phyloP scores from a whole-genome alignment of 1,139 yeast genomes.

The Protomyces arabidopsidicola region DNA sequence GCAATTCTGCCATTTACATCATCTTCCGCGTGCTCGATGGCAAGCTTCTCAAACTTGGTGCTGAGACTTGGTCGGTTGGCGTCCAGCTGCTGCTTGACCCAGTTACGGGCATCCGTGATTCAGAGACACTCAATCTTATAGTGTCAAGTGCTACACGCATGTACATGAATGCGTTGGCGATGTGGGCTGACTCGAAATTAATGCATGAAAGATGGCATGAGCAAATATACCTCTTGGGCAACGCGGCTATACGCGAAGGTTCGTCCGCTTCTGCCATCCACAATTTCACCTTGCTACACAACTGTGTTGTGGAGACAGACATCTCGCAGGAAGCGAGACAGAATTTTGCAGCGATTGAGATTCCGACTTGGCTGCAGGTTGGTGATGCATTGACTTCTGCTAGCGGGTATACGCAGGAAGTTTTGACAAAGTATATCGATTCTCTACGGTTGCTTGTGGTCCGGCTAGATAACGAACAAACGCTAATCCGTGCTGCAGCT shows the following conservation, averaged over 20 bases:
- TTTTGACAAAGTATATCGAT: not conserved
- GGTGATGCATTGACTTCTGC: not conserved
- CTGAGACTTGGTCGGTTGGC: not conserved
- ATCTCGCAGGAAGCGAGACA: not conserved
- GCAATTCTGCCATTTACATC: constrained; percentile 24
- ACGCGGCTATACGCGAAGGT: not conserved
- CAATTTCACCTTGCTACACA: not conserved
- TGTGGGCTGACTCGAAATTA: not conserved
- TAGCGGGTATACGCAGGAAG: not conserved
- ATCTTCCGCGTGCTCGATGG: constrained; percentile 9
- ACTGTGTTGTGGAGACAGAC: not conserved
- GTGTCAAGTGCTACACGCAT: not conserved
- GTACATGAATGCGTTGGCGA: not conserved
- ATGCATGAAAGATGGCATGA: not conserved
- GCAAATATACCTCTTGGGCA: not conserved
- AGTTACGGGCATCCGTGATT: not conserved
- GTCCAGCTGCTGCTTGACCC: not conserved
- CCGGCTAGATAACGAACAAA: not conserved
- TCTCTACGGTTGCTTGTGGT: constrained; percentile 4
- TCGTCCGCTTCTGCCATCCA: not conserved
- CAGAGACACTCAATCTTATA: not conserved
- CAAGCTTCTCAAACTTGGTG: not conserved
- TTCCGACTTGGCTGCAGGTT: not conserved
- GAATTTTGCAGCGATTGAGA: not conserved
- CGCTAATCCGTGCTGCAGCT: not conserved